Percentiles rank a stretch among this genome's conserved stretches.
phyloP scores from a whole-genome alignment of 2,329 filamentous ascomycete species.

The Falciphora oryzae region DNA sequence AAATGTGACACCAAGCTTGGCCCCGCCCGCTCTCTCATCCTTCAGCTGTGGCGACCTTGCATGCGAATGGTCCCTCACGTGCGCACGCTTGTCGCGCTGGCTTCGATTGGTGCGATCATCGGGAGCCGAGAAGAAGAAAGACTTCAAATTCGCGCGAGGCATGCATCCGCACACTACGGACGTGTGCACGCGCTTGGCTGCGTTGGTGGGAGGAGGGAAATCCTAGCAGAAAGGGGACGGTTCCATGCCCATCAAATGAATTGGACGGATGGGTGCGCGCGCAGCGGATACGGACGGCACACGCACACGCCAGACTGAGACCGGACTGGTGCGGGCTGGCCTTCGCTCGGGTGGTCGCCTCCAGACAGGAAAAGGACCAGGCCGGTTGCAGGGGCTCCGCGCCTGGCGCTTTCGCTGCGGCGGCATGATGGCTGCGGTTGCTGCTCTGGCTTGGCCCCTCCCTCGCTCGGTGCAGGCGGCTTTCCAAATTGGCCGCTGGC shows the following conservation, averaged over 20 bases:
- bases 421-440: neutral
- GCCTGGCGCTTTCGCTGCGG: neutral
- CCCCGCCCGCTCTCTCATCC: neutral
- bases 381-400: neutral
- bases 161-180: neutral
- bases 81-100: too few species aligned
- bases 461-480: neutral
- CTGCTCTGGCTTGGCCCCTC: neutral
- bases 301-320: neutral
- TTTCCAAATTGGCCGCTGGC: neutral
- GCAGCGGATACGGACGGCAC: neutral
- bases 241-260: neutral
- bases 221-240: neutral
- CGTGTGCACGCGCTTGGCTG: neutral
- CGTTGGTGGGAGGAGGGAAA: neutral
- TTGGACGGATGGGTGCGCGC: too few species aligned
- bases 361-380: neutral
- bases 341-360: neutral
- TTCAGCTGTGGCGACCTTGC: neutral
- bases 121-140: neutral
- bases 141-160: neutral
- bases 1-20: neutral
- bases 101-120: neutral
- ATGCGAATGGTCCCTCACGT: neutral
- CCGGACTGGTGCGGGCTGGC: neutral